These are phyloP conservation scores for Clausena lansium DNA, from an alignment of 345 rosid genomes.

Conservation along the genomic window DNA sequence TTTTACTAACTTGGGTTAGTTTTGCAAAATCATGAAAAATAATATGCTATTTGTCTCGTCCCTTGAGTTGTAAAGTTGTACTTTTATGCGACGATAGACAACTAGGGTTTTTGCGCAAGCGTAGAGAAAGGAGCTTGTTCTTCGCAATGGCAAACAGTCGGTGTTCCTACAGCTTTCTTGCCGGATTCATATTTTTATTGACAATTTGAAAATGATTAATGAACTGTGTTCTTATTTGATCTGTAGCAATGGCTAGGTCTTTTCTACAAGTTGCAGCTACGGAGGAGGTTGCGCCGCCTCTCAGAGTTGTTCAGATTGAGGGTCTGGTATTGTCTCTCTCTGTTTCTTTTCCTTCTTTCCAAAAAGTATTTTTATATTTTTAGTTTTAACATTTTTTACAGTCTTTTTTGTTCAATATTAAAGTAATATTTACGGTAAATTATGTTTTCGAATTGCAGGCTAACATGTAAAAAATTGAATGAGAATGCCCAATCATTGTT, in stretches of 20 bases:
- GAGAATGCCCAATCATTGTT: not conserved
- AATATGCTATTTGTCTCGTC: not conserved
- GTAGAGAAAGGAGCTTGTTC: not conserved
- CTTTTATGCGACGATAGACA: not conserved
- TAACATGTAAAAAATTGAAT: not conserved
- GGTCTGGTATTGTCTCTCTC: constrained; percentile 61
- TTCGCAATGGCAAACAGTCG: not conserved
- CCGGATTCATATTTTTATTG: not conserved
- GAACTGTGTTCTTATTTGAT: not conserved
- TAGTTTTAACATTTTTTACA: not conserved
- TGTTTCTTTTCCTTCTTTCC: not conserved
- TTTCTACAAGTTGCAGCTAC: constrained; percentile 81
- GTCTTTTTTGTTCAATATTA: not conserved
- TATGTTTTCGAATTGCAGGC: not conserved
- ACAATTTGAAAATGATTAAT: not conserved
- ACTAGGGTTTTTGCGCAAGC: not conserved
- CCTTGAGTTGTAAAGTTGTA: not conserved
- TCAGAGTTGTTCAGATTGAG: constrained; percentile 96
- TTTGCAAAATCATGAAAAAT: no score
- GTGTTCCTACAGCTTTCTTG: not conserved
- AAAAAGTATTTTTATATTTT: not conserved
- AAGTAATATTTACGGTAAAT: not conserved
- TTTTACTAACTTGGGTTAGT: not conserved
- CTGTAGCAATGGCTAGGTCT: constrained; percentile 56
- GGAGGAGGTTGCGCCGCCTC: constrained; percentile 87